Conservation (phyloP, 1,139 yeast genomes). For the Magnusiomyces sp. region DNA sequence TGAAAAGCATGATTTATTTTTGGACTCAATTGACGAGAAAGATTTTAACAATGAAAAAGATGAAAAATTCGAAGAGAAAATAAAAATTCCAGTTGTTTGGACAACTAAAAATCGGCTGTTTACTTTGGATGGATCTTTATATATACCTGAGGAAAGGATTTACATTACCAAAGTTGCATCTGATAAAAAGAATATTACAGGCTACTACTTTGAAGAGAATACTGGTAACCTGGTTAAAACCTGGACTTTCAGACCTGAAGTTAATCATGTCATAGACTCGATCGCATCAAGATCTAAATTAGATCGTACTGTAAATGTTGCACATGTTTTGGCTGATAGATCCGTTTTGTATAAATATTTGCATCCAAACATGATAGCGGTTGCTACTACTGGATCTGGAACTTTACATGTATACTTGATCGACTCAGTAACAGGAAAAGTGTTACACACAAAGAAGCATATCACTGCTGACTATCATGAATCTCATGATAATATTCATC, state of each 20-base stretch:
- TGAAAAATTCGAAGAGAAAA: constrained; percentile 6
- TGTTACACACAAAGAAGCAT: constrained; percentile 38
- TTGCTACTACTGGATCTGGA: constrained; percentile 31
- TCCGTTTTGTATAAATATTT: constrained; percentile 78
- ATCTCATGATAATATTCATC: constrained; percentile 37
- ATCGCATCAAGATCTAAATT: constrained; percentile 36
- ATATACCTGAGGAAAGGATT: constrained; percentile 16
- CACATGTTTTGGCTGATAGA: constrained; percentile 60
- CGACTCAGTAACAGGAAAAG: constrained; percentile 63
- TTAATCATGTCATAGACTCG: constrained; percentile 34
- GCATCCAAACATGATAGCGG: constrained; percentile 57
- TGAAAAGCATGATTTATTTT: not conserved
- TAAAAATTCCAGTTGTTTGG: constrained; percentile 15
- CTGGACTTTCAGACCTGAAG: constrained; percentile 19
- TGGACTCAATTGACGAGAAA: constrained; percentile 4
- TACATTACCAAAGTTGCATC: constrained; percentile 14
- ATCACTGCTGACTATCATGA: constrained; percentile 22
- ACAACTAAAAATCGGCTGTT: constrained; percentile 13
- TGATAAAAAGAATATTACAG: constrained; percentile 17
- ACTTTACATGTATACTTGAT: constrained; percentile 40
- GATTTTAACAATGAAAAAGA: constrained; percentile 9
- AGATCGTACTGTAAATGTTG: constrained; percentile 54
- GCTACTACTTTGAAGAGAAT: constrained; percentile 15
- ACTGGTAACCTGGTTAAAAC: constrained; percentile 10
- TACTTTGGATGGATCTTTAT: constrained; percentile 3